Percentiles rank a stretch among this genome's conserved stretches.
These are phyloP conservation scores for Tolypocladium ovalisporum DNA, from an alignment of 2,329 filamentous ascomycete genomes.

Conservation along the genomic window DNA sequence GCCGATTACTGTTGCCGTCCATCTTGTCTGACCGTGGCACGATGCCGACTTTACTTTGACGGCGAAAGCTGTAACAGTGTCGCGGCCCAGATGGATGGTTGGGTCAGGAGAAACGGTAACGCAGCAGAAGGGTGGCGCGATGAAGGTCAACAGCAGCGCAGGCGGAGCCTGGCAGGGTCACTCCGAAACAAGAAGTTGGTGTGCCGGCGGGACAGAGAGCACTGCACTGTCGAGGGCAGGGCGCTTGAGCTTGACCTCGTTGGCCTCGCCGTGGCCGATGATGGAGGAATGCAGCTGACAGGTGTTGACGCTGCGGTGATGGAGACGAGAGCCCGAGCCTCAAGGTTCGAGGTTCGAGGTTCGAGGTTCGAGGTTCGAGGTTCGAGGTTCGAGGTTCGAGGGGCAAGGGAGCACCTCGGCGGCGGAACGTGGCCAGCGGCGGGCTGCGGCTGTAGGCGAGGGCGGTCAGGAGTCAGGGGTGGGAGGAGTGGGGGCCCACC, in stretches of 20 bases:
- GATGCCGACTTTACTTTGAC: not conserved
- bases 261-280: not conserved
- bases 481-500: not conserved
- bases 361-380: not conserved
- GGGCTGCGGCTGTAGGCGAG: not conserved
- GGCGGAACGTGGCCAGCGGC: not conserved
- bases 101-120: not conserved
- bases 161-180: not conserved
- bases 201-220: not conserved
- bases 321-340: not conserved
- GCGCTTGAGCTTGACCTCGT: not conserved
- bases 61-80: not conserved
- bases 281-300: not conserved
- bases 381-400: not conserved
- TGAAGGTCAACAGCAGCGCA: not conserved
- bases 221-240: not conserved
- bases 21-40: slow-evolving; percentile 17
- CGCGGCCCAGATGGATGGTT: not conserved
- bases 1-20: slow-evolving; percentile 48
- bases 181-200: not conserved
- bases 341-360: not conserved
- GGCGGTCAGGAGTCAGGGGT: not conserved
- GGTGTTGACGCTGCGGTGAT: not conserved
- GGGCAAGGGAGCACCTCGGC: not conserved
- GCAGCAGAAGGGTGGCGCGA: not conserved